A percentile compares a stretch with the other conserved stretches of the same genome.
These are phyloP conservation scores for Neonectria neomacrospora DNA, from an alignment of 2,329 filamentous ascomycete genomes.

Conservation along the genomic window DNA sequence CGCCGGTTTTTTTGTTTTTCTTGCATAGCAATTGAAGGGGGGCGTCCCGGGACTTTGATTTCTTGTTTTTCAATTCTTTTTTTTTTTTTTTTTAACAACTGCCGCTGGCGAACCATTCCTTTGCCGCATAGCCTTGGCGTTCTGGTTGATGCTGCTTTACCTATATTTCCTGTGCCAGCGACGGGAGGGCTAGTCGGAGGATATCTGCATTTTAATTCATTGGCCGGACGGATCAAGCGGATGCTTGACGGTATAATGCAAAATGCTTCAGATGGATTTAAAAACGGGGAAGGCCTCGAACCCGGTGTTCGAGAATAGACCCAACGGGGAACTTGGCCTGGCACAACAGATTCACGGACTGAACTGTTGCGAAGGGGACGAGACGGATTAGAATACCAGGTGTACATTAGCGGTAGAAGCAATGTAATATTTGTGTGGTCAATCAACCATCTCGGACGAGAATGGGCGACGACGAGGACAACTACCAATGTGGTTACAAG, in stretches of 20 bases:
- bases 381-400: constrained; percentile 22
- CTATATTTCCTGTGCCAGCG: constrained; percentile 29
- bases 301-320: constrained; percentile 26
- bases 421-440: constrained; percentile 36
- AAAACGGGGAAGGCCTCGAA: constrained; percentile 27
- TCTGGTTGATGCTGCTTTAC: constrained; percentile 26
- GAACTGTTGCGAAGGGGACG: constrained; percentile 13
- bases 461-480: neutral
- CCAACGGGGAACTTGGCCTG: constrained; percentile 8
- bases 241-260: constrained; percentile 33
- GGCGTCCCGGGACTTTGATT: constrained; percentile 18
- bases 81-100: constrained; percentile 31
- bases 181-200: constrained; percentile 27
- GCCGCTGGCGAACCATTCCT: constrained; percentile 36
- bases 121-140: constrained; percentile 46
- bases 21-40: constrained; percentile 33
- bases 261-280: constrained; percentile 30
- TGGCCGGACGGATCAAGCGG: constrained; percentile 23
- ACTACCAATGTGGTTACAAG: no score
- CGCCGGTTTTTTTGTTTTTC: constrained; percentile 19
- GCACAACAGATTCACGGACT: constrained; percentile 12
- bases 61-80: constrained; percentile 16
- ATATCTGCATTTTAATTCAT: constrained; percentile 37
- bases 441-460: neutral
- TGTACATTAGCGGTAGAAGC: constrained; percentile 41